Evolutionary conservation across 306 rosid genomes (phyloP).

Genomic region (Rosa chinensis): DNA sequence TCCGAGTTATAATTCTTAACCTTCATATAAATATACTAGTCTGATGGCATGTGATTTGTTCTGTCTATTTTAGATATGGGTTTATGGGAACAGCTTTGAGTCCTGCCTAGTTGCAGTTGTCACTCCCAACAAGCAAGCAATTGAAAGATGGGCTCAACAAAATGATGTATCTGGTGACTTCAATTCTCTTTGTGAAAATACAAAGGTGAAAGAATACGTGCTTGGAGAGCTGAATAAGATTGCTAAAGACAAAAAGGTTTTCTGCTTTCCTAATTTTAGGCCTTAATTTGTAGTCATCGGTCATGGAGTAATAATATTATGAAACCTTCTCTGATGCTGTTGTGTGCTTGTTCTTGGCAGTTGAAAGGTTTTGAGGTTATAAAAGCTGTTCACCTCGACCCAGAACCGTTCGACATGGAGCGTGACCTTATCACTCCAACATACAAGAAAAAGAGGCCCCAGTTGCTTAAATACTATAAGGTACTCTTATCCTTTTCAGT

Average conservation of each 20-base stretch:
- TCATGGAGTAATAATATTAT: background rate
- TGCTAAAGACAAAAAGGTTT: slow-evolving; percentile 84
- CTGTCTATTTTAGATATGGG: slow-evolving; percentile 70
- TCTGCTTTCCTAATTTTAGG: slow-evolving; percentile 10
- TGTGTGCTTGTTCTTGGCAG: slow-evolving; percentile 43
- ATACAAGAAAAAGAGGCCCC: slow-evolving; percentile 93
- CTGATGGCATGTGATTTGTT: slow-evolving; percentile 10
- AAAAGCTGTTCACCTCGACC: slow-evolving; percentile 79
- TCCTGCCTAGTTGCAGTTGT: slow-evolving; percentile 83
- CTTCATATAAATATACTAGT: slow-evolving; percentile 1
- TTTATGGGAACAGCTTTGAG: slow-evolving; percentile 95
- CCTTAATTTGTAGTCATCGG: slow-evolving; percentile 5
- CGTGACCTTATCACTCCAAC: slow-evolving; percentile 96
- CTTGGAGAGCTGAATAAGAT: slow-evolving; percentile 67
- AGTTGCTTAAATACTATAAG: slow-evolving; percentile 54
- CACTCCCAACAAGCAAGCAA: slow-evolving; percentile 62
- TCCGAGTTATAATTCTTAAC: background rate
- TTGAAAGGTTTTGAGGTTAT: slow-evolving; percentile 88
- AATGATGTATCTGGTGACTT: slow-evolving; percentile 71
- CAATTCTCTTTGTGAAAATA: slow-evolving; percentile 61
- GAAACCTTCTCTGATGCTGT: slow-evolving; percentile 24
- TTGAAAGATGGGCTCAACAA: slow-evolving; percentile 79
- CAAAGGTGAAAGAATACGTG: slow-evolving; percentile 62
- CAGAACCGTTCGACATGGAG: slow-evolving; percentile 86
- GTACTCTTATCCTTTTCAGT: slow-evolving; percentile 34